Evolutionary conservation across 73 alveolate genomes (phyloP).

Genomic region (Paramecium octaurelia): DNA sequence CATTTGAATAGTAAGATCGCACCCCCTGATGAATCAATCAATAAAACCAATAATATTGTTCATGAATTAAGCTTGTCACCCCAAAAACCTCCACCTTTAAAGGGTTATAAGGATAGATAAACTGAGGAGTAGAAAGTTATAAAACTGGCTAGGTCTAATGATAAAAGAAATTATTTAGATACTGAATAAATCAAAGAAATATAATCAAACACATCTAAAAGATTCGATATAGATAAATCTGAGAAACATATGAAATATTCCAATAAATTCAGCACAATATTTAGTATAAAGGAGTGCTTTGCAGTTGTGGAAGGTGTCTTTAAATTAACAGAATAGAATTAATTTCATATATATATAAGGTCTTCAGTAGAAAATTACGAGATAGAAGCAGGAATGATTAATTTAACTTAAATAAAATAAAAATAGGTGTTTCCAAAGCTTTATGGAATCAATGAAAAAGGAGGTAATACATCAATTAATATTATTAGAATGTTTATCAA

Average conservation of each 20-base stretch:
- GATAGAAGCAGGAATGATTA: background rate
- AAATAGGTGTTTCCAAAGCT: background rate
- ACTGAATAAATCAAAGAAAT: background rate
- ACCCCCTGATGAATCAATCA: background rate
- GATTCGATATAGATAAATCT: background rate
- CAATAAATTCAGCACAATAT: background rate
- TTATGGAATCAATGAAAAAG: background rate
- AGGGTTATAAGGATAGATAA: background rate
- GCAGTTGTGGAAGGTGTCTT: background rate
- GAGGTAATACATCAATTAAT: background rate
- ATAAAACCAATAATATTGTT: background rate
- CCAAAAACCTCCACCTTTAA: background rate
- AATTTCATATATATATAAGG: background rate
- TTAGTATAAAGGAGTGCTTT: background rate
- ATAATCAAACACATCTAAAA: background rate
- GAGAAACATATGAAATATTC: constrained; percentile 2
- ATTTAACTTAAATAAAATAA: background rate
- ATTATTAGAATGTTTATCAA: background rate
- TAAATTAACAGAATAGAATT: background rate
- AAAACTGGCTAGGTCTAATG: background rate
- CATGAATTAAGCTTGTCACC: background rate
- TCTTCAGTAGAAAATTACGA: background rate
- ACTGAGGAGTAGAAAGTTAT: background rate
- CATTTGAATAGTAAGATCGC: background rate
- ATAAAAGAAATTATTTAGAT: background rate